Conservation (phyloP, 495 filamentous ascomycete species). For the Annulohypoxylon moriforme region DNA sequence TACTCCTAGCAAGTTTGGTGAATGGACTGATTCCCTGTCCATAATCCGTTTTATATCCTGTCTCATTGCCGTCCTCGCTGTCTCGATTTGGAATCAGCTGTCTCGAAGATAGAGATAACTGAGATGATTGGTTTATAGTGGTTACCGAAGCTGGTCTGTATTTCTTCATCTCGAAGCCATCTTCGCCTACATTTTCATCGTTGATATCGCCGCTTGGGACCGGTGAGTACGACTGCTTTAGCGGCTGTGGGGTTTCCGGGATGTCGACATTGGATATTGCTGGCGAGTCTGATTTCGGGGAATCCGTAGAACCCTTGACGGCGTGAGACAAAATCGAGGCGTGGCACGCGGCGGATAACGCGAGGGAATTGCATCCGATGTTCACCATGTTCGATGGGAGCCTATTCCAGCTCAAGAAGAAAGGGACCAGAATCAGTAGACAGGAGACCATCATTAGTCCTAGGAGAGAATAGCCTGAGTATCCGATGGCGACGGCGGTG, state of each 20-base stretch:
- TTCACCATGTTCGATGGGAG: constrained; percentile 32
- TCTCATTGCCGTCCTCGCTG: not conserved
- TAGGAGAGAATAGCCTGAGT: constrained; percentile 30
- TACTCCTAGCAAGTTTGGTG: constrained; percentile 33
- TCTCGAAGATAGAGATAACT: constrained; percentile 11
- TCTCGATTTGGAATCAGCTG: constrained; percentile 5
- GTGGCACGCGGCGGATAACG: constrained; percentile 39
- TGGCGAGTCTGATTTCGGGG: not conserved
- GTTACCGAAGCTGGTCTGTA: not conserved
- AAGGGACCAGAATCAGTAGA: constrained; percentile 22
- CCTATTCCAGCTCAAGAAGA: constrained; percentile 16
- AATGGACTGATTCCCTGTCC: constrained; percentile 13
- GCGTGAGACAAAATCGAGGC: constrained; percentile 29
- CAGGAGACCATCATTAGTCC: constrained; percentile 18
- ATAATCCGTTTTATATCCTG: not conserved
- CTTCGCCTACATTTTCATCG: not conserved
- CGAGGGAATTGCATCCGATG: constrained; percentile 40
- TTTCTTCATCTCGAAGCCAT: constrained; percentile 20
- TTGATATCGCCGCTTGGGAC: not conserved
- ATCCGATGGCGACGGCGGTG: constrained; percentile 35
- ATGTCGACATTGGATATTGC: not conserved
- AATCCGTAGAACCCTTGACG: not conserved
- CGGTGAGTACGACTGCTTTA: constrained; percentile 1
- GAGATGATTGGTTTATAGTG: not conserved
- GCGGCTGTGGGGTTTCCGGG: constrained; percentile 7